A percentile compares a stretch with the other conserved stretches of the same genome.
These are phyloP conservation scores for Beta lomatogona DNA, from an alignment of 179 eudicot species.

Conservation along the genomic window DNA sequence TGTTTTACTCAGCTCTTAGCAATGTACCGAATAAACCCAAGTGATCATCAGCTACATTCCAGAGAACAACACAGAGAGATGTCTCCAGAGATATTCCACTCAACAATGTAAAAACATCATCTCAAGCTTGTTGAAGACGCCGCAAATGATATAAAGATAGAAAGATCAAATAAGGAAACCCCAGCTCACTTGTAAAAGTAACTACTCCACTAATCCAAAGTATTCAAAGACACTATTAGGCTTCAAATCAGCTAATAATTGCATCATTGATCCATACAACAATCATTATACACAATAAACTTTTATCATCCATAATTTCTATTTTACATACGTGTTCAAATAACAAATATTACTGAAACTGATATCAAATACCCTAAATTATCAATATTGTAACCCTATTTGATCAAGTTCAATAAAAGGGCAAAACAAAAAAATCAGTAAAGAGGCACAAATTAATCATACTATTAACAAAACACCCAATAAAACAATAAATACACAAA, in stretches of 20 bases:
- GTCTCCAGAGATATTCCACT: background rate
- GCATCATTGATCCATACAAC: background rate
- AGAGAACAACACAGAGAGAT: background rate
- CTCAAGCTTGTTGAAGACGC: background rate
- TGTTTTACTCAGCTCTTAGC: background rate
- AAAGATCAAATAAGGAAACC: background rate
- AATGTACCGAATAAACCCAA: background rate
- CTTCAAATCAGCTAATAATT: background rate
- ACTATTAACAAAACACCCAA: background rate
- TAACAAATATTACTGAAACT: no score
- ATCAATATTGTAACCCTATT: background rate
- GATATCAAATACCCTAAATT: no score
- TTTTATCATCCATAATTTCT: background rate
- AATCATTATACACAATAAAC: background rate
- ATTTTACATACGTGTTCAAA: no score
- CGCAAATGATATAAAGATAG: background rate
- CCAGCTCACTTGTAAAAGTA: background rate
- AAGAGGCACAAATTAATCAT: background rate
- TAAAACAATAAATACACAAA: background rate
- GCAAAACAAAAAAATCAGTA: background rate
- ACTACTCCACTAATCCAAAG: background rate
- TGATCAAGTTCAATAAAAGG: constrained; percentile 2
- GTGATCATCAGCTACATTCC: background rate
- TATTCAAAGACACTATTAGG: background rate
- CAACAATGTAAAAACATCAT: background rate